Percentiles rank a stretch among this genome's conserved stretches.
Evolutionary conservation across 805 yeast species (phyloP).

Genomic region (Maudiozyma pseudohumilis): DNA sequence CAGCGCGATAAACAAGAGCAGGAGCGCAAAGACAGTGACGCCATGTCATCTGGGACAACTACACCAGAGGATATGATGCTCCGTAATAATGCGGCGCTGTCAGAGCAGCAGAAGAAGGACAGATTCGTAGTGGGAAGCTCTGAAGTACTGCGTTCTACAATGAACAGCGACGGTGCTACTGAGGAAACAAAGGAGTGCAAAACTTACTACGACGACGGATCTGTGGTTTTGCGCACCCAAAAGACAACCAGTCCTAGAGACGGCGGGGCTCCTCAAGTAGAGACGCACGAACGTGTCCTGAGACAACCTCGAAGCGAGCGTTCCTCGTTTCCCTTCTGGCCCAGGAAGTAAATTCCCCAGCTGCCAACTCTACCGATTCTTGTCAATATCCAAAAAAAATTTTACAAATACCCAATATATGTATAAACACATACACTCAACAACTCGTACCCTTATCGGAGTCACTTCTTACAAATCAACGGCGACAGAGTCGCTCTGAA

Average conservation of each 20-base stretch:
- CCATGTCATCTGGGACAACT: background rate
- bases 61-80: slow-evolving; percentile 24
- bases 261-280: slow-evolving; percentile 31
- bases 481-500: too few species aligned
- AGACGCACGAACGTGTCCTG: slow-evolving; percentile 20
- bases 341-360: too few species aligned
- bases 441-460: too few species aligned
- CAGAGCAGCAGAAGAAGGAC: background rate
- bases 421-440: too few species aligned
- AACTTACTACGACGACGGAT: slow-evolving; percentile 37
- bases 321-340: slow-evolving; percentile 4
- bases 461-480: too few species aligned
- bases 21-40: background rate
- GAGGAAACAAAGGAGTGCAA: slow-evolving; percentile 33
- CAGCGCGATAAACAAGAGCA: background rate
- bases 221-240: slow-evolving; percentile 30
- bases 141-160: slow-evolving; percentile 29
- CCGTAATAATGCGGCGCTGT: slow-evolving; percentile 1
- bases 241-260: slow-evolving; percentile 32
- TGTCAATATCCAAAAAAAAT: too few species aligned
- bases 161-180: slow-evolving; percentile 34
- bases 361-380: too few species aligned
- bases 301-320: slow-evolving; percentile 5
- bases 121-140: slow-evolving; percentile 32
- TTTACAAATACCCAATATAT: too few species aligned